These are phyloP conservation scores for Magnolia sinica DNA, from an alignment of 164 flowering plant species.

Conservation along the genomic window DNA sequence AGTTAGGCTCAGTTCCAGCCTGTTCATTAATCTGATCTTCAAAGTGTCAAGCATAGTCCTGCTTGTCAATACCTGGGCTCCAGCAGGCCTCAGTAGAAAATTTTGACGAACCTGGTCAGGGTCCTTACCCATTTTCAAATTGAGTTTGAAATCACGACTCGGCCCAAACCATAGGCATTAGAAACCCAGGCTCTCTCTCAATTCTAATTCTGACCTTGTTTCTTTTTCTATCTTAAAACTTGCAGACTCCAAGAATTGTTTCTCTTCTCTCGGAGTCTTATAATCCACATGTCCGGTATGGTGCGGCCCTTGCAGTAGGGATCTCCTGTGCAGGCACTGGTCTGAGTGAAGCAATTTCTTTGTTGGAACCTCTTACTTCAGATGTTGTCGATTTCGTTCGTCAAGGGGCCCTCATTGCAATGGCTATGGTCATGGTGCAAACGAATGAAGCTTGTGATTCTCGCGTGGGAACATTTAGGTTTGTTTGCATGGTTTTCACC, in stretches of 20 bases:
- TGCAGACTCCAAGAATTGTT: constrained; percentile 96
- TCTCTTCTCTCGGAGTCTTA: constrained; percentile 94
- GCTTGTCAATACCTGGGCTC: too few species aligned
- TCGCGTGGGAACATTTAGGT: constrained; percentile 98
- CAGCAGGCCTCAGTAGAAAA: too few species aligned
- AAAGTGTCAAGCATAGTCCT: too few species aligned
- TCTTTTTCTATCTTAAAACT: constrained; percentile 6
- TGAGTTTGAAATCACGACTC: too few species aligned
- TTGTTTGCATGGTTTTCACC: background rate
- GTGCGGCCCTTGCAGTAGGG: constrained; percentile 99
- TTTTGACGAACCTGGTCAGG: too few species aligned
- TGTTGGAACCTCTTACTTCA: constrained; percentile 93
- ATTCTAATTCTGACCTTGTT: background rate
- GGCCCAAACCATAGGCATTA: too few species aligned
- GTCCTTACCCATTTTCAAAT: too few species aligned
- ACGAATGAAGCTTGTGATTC: constrained; percentile 91
- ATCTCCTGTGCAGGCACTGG: constrained; percentile 99
- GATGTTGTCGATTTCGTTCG: constrained; percentile 99
- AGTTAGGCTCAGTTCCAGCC: too few species aligned
- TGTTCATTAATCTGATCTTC: too few species aligned
- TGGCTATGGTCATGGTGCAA: constrained; percentile 99
- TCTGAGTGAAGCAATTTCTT: constrained; percentile 92
- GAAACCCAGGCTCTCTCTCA: background rate
- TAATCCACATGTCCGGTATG: constrained; percentile 99
- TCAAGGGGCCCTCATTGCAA: constrained; percentile 98